Evolutionary conservation across 768 basidiomycete species (phyloP).

Genomic region (Russula sp.): DNA sequence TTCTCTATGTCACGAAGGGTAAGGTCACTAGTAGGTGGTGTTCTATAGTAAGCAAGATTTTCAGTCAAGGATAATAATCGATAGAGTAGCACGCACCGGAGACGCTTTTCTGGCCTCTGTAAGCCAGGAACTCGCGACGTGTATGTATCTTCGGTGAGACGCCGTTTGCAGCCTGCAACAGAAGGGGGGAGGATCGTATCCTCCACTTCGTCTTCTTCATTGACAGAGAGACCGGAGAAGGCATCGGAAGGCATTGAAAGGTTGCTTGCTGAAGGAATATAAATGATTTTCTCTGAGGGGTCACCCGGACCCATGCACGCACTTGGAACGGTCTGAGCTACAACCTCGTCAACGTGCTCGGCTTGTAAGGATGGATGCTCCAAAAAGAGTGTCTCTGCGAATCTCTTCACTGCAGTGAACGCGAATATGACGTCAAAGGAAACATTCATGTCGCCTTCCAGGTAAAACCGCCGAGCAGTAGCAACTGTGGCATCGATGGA

Average conservation of each 20-base stretch:
- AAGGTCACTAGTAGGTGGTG: not conserved
- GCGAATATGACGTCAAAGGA: constrained; percentile 16
- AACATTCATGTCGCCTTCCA: constrained; percentile 20
- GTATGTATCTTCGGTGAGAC: not conserved
- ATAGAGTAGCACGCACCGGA: not conserved
- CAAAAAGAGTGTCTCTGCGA: constrained; percentile 30
- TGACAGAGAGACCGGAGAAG: not conserved
- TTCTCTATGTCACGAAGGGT: not conserved
- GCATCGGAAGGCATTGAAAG: not conserved
- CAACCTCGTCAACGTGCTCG: too few species aligned
- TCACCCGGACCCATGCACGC: not conserved
- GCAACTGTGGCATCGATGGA: constrained; percentile 27
- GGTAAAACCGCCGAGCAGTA: constrained; percentile 29
- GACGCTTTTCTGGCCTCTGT: constrained; percentile 3
- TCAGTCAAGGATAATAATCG: not conserved
- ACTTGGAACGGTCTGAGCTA: not conserved
- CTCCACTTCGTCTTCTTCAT: constrained; percentile 8
- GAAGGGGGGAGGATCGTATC: constrained; percentile 16
- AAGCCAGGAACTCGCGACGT: not conserved
- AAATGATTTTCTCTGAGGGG: not conserved
- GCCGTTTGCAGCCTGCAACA: constrained; percentile 17
- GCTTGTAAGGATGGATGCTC: constrained; percentile 12
- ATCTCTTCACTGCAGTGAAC: constrained; percentile 30
- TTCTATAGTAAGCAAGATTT: not conserved
- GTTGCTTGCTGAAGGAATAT: not conserved